These are phyloP conservation scores for Torulaspora microellipsoides DNA, from an alignment of 805 yeast species.

Conservation along the genomic window DNA sequence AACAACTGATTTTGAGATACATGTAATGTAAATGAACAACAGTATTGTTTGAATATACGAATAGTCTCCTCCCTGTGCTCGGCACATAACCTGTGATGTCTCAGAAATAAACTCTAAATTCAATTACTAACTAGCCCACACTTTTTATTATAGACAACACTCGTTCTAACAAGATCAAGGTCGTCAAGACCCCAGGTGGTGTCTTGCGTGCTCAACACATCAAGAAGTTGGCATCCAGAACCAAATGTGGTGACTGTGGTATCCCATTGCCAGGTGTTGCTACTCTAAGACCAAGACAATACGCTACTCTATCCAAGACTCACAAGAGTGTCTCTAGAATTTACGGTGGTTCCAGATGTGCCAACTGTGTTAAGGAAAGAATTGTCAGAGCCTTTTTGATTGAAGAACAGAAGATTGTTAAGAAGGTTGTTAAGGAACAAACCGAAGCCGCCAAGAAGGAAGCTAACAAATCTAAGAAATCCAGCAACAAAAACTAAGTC, in stretches of 20 bases:
- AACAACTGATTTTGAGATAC: too few species aligned
- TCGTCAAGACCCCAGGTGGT: constrained; percentile 99
- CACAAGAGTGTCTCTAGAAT: constrained; percentile 98
- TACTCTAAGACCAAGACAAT: constrained; percentile 96
- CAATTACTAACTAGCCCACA: too few species aligned
- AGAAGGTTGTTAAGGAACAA: constrained; percentile 97
- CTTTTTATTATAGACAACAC: constrained; percentile 72
- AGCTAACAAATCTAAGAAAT: constrained; percentile 40
- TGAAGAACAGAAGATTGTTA: constrained; percentile 99
- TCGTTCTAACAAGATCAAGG: constrained; percentile 98
- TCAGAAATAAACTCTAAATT: too few species aligned
- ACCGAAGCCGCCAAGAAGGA: constrained; percentile 79
- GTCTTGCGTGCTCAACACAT: constrained; percentile 96
- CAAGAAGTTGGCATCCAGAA: constrained; percentile 84
- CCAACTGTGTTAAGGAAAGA: constrained; percentile 98
- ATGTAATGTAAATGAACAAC: too few species aligned
- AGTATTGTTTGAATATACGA: too few species aligned
- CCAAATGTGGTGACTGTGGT: constrained; percentile 89
- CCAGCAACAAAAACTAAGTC: constrained; percentile 26
- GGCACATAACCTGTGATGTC: too few species aligned
- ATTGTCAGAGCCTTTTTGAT: constrained; percentile 98
- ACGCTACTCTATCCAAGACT: constrained; percentile 91
- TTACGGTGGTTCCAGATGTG: constrained; percentile 99
- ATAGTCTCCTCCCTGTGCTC: too few species aligned
- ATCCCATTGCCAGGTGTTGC: constrained; percentile 79